Evolutionary conservation across 1,139 yeast species (phyloP), one percentile per base, ranked within the genome.

Genomic region (Taiozyma sp.): DNA sequence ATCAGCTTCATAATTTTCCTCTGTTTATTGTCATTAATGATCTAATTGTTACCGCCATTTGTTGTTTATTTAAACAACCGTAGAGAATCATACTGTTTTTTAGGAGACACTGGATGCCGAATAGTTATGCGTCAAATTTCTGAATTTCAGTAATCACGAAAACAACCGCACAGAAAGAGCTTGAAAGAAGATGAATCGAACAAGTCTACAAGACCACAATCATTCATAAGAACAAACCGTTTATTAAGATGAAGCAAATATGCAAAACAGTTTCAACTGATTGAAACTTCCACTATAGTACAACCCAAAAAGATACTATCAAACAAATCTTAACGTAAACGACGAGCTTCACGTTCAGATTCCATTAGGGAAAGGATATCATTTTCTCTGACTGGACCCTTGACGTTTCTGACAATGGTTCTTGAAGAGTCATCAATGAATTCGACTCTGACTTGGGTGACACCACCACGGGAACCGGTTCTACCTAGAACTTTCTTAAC

Each of bases 401-500:
- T 93, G 78, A 93, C 99, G 85, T 93, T 93, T 87, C 99, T 91
- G 83, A 93, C 97, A 73, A 93, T 92, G 73, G 97, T 88, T 86
- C 98, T 91, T 77, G 96, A 81, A 71, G 96, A 81, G 76, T 93
- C 98, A 78, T 92, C 98, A 77, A 93, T 84, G 87, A 93, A 93
- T 80, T 93, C 98, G 72, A 93, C 98, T 81, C 99, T 92, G 77
- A 93, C 98, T 81, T 93, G 99, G 79, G 98, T 93, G 80, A 93
- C 99, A 87, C 97, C 98, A 87, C 99, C 99, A 84, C 98, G 92
- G 75, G 97, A 92, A 75, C 97, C 98, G 85, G 98, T 92, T 83
- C 98, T 91, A 77, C 98, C 98, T 79, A 93, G 86, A 78, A 93
- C 98, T 84, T 93, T 93, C 81, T 89, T 91, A 75, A 93, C 98